A percentile compares a stretch with the other conserved stretches of the same genome.
Conservation (phyloP, 768 basidiomycete genomes). For the Boletus rubescentipes region DNA sequence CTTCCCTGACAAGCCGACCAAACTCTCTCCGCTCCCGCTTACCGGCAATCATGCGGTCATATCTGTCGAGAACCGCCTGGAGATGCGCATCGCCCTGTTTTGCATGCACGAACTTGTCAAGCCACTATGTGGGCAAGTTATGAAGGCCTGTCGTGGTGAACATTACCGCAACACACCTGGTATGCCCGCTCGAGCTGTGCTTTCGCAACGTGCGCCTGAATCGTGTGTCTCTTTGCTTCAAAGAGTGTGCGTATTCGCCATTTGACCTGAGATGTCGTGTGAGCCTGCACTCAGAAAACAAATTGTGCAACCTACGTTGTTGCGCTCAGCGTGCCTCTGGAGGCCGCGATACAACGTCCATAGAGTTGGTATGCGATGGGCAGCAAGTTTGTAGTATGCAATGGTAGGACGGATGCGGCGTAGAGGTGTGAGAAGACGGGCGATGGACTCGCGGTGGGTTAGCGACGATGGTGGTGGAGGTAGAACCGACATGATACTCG, state of each 20-base stretch:
- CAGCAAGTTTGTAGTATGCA: constrained; percentile 66
- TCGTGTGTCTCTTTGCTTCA: constrained; percentile 48
- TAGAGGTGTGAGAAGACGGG: constrained; percentile 52
- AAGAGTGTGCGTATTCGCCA: constrained; percentile 58
- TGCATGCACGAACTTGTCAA: constrained; percentile 56
- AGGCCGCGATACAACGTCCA: constrained; percentile 78
- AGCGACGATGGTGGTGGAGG: constrained; percentile 34
- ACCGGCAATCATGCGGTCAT: constrained; percentile 53
- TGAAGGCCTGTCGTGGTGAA: not conserved
- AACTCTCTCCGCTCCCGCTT: constrained; percentile 50
- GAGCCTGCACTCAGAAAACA: not conserved
- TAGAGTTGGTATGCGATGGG: constrained; percentile 74
- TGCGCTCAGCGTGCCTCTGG: constrained; percentile 51
- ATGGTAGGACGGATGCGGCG: constrained; percentile 58
- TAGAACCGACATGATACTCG: constrained; percentile 13
- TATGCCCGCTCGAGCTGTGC: constrained; percentile 51
- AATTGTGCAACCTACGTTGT: constrained; percentile 44
- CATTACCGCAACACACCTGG: constrained; percentile 39
- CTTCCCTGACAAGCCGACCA: constrained; percentile 46
- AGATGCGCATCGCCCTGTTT: constrained; percentile 49
- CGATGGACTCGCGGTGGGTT: constrained; percentile 52
- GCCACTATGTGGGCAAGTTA: constrained; percentile 39
- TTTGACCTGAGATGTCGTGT: constrained; percentile 45
- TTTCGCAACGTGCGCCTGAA: constrained; percentile 51
- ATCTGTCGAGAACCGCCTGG: constrained; percentile 51